Percentiles rank a stretch among this genome's conserved stretches.
phyloP scores from a whole-genome alignment of 768 basidiomycete genomes.

The Panellus pusillus region DNA sequence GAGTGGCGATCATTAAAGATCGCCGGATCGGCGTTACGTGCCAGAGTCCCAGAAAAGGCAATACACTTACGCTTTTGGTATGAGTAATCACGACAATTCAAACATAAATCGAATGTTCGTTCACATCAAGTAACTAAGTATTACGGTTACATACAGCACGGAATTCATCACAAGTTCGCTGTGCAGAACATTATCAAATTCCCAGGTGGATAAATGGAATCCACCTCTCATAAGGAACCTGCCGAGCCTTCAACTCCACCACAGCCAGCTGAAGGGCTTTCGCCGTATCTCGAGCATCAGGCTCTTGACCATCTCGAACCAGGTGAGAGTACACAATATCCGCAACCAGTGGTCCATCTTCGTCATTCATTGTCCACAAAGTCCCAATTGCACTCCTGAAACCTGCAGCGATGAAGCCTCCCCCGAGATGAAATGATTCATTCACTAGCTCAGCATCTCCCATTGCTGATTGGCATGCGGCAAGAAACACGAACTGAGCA shows the following conservation, averaged over 20 bases:
- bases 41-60: too few relatives aligned
- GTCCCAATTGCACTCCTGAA: not conserved
- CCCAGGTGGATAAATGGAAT: too few relatives aligned
- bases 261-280: not conserved
- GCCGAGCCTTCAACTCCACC: not conserved
- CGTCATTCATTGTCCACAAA: not conserved
- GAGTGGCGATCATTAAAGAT: not conserved
- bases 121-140: too few relatives aligned
- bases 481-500: constrained; percentile 1
- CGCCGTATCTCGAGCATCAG: not conserved
- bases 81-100: too few relatives aligned
- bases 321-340: not conserved
- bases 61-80: too few relatives aligned
- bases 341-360: not conserved
- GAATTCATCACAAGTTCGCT: too few relatives aligned
- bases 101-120: too few relatives aligned
- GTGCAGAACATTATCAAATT: not conserved
- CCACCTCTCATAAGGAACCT: not conserved
- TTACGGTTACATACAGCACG: too few relatives aligned
- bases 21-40: too few relatives aligned
- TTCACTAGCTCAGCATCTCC: too few relatives aligned
- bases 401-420: not conserved
- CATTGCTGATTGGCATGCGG: too few relatives aligned
- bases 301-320: not conserved
- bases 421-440: too few relatives aligned